Evolutionary conservation across 345 rosid species (phyloP).

Genomic region (Arabis hirsuta): DNA sequence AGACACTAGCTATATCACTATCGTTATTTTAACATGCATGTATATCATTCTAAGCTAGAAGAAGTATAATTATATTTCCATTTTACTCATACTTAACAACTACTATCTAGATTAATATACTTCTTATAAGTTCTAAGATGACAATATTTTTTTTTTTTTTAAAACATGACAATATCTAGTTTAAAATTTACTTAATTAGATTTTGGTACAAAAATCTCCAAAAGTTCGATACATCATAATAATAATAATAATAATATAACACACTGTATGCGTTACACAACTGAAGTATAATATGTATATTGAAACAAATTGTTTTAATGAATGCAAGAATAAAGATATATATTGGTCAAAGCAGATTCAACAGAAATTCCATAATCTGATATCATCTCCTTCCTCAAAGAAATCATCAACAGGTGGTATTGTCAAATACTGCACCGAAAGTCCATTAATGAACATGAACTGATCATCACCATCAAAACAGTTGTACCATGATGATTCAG

Average conservation of each 20-base stretch:
- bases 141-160: too few species aligned
- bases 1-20: too few species aligned
- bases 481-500: slow-evolving; percentile 61
- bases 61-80: not conserved
- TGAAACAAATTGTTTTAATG: slow-evolving; percentile 19
- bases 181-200: slow-evolving; percentile 4
- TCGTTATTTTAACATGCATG: not conserved
- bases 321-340: slow-evolving; percentile 24
- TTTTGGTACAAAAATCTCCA: slow-evolving; percentile 30
- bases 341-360: slow-evolving; percentile 35
- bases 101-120: not conserved
- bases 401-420: slow-evolving; percentile 57
- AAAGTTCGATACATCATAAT: not conserved
- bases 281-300: slow-evolving; percentile 28
- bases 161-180: slow-evolving; percentile 1
- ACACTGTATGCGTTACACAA: slow-evolving; percentile 32
- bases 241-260: slow-evolving; percentile 2
- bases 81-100: not conserved
- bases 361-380: slow-evolving; percentile 86
- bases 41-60: not conserved
- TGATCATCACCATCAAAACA: slow-evolving; percentile 61
- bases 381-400: slow-evolving; percentile 69
- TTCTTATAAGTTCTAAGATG: not conserved
- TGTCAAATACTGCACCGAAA: slow-evolving; percentile 40
- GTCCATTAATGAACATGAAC: slow-evolving; percentile 52